Conservation (phyloP, 2,329 filamentous ascomycete species). For the Endocalyx cinctus region DNA sequence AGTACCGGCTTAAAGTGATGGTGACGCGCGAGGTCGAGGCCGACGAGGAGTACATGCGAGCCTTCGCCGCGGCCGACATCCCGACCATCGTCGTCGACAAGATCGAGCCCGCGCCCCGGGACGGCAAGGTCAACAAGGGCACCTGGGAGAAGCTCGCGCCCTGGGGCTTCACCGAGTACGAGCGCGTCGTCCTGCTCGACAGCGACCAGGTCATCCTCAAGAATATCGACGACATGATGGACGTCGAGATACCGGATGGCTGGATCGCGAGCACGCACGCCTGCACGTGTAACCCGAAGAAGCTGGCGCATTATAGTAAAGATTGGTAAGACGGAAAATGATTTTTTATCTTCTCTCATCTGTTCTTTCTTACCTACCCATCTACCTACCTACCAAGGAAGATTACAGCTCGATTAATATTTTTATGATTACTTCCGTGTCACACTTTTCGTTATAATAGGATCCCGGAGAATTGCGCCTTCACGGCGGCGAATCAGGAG, state of each 20-base stretch:
- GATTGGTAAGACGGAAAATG: conserved; percentile 17
- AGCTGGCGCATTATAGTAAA: conserved; percentile 27
- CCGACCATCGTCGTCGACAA: conserved; percentile 29
- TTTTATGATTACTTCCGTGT: too few species aligned
- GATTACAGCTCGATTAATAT: not conserved
- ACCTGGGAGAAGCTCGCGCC: conserved; percentile 32
- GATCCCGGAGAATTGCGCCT: conserved; percentile 27
- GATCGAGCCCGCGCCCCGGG: conserved; percentile 28
- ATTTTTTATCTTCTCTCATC: not conserved
- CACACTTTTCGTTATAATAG: conserved; percentile 5
- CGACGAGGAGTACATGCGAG: conserved; percentile 30
- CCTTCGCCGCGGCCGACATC: conserved; percentile 27
- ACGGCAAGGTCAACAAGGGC: conserved; percentile 28
- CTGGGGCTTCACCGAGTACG: conserved; percentile 26
- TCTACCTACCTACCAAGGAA: not conserved
- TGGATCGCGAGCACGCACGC: conserved; percentile 29
- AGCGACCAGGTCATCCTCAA: conserved; percentile 27
- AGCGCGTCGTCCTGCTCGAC: conserved; percentile 29
- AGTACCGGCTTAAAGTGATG: conserved; percentile 27
- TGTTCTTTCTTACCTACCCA: not conserved
- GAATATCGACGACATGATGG: conserved; percentile 30
- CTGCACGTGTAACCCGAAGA: conserved; percentile 27
- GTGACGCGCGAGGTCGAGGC: conserved; percentile 27
- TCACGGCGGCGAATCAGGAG: conserved; percentile 24
- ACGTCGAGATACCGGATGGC: conserved; percentile 22